phyloP scores from a whole-genome alignment of 139 green algal species.

The Marvania coccoides region DNA sequence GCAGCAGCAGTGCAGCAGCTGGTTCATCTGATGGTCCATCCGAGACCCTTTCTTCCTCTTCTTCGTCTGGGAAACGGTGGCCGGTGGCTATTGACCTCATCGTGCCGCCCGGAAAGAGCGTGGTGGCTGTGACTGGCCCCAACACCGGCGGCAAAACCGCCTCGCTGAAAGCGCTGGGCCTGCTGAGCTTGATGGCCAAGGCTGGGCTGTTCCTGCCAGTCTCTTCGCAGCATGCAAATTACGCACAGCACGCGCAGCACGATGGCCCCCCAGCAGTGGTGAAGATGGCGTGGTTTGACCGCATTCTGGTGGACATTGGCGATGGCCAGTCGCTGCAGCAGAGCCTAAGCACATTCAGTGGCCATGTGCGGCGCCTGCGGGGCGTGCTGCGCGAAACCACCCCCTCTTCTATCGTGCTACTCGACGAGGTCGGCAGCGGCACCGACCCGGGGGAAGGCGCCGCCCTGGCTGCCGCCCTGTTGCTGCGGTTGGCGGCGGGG shows the following conservation, averaged over 20 bases:
- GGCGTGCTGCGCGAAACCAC: conserved; percentile 29
- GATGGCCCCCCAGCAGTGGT: neutral
- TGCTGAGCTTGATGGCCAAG: conserved; percentile 65
- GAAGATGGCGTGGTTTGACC: conserved; percentile 35
- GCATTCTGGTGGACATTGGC: conserved; percentile 69
- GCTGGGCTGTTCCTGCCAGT: conserved; percentile 65
- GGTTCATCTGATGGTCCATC: too few relatives aligned
- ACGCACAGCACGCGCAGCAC: neutral
- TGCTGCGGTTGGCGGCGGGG: conserved; percentile 31
- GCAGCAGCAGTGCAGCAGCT: neutral
- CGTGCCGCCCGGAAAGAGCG: conserved; percentile 28
- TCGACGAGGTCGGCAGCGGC: conserved; percentile 76
- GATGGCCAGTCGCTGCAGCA: conserved; percentile 68
- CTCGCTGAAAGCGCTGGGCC: conserved; percentile 65
- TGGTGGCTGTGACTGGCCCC: conserved; percentile 69
- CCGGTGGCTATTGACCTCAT: conserved; percentile 35
- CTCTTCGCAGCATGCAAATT: neutral
- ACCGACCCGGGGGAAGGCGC: conserved; percentile 75
- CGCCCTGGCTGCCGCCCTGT: conserved; percentile 51
- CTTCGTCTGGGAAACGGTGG: neutral
- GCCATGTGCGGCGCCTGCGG: conserved; percentile 47
- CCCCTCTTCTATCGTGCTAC: conserved; percentile 50
- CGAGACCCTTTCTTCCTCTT: neutral
- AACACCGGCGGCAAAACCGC: conserved; percentile 84
- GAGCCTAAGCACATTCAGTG: conserved; percentile 73